Evolutionary conservation across 495 filamentous ascomycete species (phyloP).

Genomic region (Penicillium goetzii): DNA sequence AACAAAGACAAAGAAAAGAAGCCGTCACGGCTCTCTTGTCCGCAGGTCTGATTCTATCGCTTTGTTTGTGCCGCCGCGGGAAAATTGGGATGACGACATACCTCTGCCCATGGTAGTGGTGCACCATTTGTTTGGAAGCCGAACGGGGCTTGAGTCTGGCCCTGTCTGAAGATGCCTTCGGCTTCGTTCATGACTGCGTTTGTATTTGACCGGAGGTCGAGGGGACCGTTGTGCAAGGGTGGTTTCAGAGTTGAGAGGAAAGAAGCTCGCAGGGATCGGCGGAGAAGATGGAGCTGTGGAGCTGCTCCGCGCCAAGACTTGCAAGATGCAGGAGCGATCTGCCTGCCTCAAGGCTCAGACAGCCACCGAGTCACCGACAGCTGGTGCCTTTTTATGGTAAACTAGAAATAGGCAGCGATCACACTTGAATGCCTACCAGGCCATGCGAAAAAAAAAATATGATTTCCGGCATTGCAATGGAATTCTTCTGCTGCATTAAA

Average conservation of each 20-base stretch:
- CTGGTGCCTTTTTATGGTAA: no score
- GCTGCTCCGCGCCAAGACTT: slow-evolving; percentile 35
- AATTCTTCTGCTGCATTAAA: slow-evolving; percentile 8
- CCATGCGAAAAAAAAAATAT: background rate
- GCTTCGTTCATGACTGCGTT: slow-evolving; percentile 15
- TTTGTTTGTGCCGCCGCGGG: slow-evolving; percentile 8
- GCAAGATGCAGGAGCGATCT: background rate
- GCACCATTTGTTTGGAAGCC: slow-evolving; percentile 6
- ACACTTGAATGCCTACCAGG: background rate
- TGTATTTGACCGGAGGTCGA: background rate
- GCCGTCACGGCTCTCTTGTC: background rate
- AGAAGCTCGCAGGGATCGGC: slow-evolving; percentile 26
- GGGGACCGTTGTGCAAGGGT: background rate
- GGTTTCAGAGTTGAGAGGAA: slow-evolving; percentile 4
- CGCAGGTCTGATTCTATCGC: slow-evolving; percentile 1
- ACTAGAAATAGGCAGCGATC: background rate
- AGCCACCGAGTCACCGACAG: no score
- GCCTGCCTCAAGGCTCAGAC: background rate
- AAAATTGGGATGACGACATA: slow-evolving; percentile 20
- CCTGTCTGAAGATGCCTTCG: background rate
- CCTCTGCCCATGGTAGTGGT: slow-evolving; percentile 29
- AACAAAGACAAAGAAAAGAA: background rate
- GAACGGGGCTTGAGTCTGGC: background rate
- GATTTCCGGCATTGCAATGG: background rate
- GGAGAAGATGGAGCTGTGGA: slow-evolving; percentile 27